phyloP scores from a whole-genome alignment of 306 rosid genomes.

The Ochetophila trinervis region DNA sequence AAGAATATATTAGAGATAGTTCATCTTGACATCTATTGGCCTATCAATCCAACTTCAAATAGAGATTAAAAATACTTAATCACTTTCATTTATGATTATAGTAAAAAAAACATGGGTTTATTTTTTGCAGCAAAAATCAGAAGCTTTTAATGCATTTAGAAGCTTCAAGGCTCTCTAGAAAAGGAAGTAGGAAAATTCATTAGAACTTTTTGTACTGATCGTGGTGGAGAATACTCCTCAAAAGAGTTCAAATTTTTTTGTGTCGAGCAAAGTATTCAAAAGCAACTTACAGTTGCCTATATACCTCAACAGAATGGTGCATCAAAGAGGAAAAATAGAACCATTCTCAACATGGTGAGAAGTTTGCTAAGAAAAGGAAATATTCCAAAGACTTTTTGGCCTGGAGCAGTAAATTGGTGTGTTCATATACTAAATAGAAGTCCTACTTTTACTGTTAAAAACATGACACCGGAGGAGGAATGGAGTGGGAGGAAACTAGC shows the following conservation, averaged over 20 bases:
- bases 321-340: not conserved
- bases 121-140: not conserved
- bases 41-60: not conserved
- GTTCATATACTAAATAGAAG: not conserved
- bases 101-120: not conserved
- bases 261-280: not conserved
- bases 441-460: not conserved
- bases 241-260: not conserved
- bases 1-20: not conserved
- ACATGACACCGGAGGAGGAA: not conserved
- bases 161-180: not conserved
- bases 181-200: not conserved
- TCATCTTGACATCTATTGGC: not conserved
- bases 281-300: constrained; percentile 8
- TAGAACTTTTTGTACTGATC: not conserved
- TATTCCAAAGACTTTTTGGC: not conserved
- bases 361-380: not conserved
- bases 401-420: not conserved
- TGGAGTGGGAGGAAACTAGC: not conserved
- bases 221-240: constrained; percentile 1
- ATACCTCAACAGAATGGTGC: constrained; percentile 1
- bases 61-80: constrained; percentile 1
- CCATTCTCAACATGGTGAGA: not conserved
- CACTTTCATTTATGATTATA: constrained; percentile 6
- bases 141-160: not conserved